A percentile compares a stretch with the other conserved stretches of the same genome.
Conservation (phyloP, 768 basidiomycete species). For the Sarcodon aspratus region DNA sequence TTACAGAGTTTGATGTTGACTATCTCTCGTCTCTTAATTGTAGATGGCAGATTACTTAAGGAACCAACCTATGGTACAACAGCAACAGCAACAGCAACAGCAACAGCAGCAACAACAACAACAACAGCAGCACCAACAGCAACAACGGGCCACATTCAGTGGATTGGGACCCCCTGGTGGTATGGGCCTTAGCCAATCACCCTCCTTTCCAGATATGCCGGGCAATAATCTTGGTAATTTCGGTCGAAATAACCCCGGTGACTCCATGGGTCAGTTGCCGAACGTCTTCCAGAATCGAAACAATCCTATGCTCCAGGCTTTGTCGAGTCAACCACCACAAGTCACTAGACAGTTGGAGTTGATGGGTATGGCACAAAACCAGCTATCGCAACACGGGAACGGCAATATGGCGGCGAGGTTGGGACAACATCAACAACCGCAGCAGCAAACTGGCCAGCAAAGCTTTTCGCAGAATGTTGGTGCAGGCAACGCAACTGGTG, state of each 20-base stretch:
- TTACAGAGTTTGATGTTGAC: neutral
- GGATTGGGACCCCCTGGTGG: too few species aligned
- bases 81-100: constrained; percentile 7
- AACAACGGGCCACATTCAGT: neutral
- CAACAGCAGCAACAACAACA: constrained; percentile 8
- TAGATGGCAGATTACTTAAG: too few species aligned
- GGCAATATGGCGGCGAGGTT: neutral
- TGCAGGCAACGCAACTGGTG: neutral
- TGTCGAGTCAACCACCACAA: neutral
- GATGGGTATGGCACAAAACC: constrained; percentile 12
- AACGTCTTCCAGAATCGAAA: neutral
- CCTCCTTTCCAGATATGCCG: too few species aligned
- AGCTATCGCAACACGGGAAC: constrained; percentile 8
- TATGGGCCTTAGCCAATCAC: too few species aligned
- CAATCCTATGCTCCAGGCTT: neutral
- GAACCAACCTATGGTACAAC: neutral
- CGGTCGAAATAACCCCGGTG: too few species aligned
- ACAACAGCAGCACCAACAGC: constrained; percentile 2
- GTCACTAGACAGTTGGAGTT: constrained; percentile 14
- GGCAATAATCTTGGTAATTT: too few species aligned
- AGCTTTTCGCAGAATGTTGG: neutral
- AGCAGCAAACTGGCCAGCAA: neutral
- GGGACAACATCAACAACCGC: neutral
- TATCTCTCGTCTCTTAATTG: too few species aligned
- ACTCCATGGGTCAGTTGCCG: too few species aligned